Evolutionary conservation across 1,139 yeast species (phyloP), one percentile per base, ranked within the genome.

Genomic region (Pichia norvegensis): DNA sequence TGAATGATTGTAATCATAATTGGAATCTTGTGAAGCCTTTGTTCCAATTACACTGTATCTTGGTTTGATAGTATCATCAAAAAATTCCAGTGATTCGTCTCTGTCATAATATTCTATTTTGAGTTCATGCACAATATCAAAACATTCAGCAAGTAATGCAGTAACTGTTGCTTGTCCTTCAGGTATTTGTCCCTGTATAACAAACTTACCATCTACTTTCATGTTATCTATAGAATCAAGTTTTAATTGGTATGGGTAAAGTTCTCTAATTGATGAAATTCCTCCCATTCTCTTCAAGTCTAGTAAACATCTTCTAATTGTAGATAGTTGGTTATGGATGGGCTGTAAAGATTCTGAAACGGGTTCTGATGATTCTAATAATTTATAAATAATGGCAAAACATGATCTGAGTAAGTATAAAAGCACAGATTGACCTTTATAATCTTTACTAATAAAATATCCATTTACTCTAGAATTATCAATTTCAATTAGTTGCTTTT

Each of bases 81-180:
- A 33, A 13, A 33, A 47, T 41, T 53, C 58, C 22, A 42, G 45
- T 10, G 62, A 61, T 43, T 65, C 67, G 29, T 50, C 52, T 29
- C 44, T 46, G 48, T 85, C 95, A 59, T 87, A 94, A 51, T 87
- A 76, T 60, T 90, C 97, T 31, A 86, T 83, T 60, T 87, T 84
- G 59, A 92, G 71, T 66, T 92, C 98, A 62, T 92, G 90, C 46
- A 86, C 73, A 48, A 90, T 83, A 64, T 92, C 98, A 62, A 87
- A 92, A 64, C 97, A 90, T 64, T 90, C 97, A 2, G 95, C 94
- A 43, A 92, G 70, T 52, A 92, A 67, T 1, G 96, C 95, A 63
- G 82, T 88, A 52, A 92, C 72, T 36, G 95, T 81, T 11, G 96
- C 97, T 66, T 92, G 98, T 14, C 98, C 98, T 64, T 92, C 97